Conservation (phyloP, 2,329 filamentous ascomycete species). For the Dactylellina leptospora region DNA sequence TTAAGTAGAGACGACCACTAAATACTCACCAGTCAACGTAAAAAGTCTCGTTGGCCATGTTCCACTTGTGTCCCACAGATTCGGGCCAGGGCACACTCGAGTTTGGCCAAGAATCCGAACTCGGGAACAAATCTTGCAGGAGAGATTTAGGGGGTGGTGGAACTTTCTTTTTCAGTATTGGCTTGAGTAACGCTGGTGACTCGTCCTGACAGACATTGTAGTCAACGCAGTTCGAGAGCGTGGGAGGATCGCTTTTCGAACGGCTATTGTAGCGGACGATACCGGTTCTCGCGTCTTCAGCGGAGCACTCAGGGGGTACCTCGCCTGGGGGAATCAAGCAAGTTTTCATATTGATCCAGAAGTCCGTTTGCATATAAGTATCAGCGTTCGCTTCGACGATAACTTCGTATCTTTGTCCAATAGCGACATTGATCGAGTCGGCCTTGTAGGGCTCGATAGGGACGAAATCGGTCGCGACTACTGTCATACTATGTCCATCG, state of each 20-base stretch:
- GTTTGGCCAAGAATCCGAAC: constrained; percentile 16
- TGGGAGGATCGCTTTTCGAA: constrained; percentile 19
- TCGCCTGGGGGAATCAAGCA: constrained; percentile 36
- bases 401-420: constrained; percentile 65
- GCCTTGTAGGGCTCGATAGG: constrained; percentile 71
- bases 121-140: constrained; percentile 20
- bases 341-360: constrained; percentile 62
- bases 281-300: constrained; percentile 30
- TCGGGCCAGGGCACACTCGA: background rate
- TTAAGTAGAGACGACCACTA: background rate
- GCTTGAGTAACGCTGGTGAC: constrained; percentile 10
- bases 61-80: constrained; percentile 29
- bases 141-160: constrained; percentile 17
- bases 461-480: constrained; percentile 73
- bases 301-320: constrained; percentile 7
- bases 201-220: constrained; percentile 22
- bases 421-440: constrained; percentile 68
- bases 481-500: constrained; percentile 70
- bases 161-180: constrained; percentile 26
- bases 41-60: constrained; percentile 27
- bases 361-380: constrained; percentile 59
- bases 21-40: constrained; percentile 34
- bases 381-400: constrained; percentile 62
- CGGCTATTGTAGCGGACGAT: constrained; percentile 34
- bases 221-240: constrained; percentile 14